Evolutionary conservation across 148 eudicot species (phyloP), one percentile per base, ranked within the genome.

Genomic region (Vaccinium myrtillus): DNA sequence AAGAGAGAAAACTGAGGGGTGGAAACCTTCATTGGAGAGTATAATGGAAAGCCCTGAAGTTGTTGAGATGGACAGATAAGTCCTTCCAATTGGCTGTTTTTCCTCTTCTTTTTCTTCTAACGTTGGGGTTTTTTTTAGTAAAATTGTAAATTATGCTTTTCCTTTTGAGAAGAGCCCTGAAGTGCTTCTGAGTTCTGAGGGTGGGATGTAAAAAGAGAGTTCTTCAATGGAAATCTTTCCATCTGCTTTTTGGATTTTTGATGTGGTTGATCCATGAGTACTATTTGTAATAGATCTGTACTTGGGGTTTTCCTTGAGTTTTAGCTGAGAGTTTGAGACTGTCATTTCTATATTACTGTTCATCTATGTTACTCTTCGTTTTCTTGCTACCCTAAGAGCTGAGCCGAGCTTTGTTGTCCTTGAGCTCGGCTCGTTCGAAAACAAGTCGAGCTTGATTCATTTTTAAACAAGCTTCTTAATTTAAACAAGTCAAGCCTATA

Each of bases 21-120:
- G 96, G 96, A 95, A 83, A 50, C 96, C 96, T 82, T 93, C 95
- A 79, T 83, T 95, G 30, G 94, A 90, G 50, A 88, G 95, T 79
- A 93, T 95, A 59, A 71, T 81, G 84, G 98, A 95, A 83, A 86
- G 87, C 80, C 91, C 89, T 59, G 82, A 80, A 69, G 74, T 69
- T 13, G 39, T 69, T 75, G 78, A 46, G 25, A 75, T 75, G 78
- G 78, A 75, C 32, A 76, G 56, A 76, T 76, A 5, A 76, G 55
- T 49, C 55, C 56, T 53, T 21, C 25, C 36, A 11, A 63, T 39
- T 43, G 61, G 27, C 71, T 9, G 23, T 81, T 51, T 9, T 11
- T 82, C 50, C 78, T 32, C 21, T 61, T 39, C 4, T 13, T 9
- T 7, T 21, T 12, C 30, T 36, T 75, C 15, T 83, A 19, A 11